Conservation (phyloP, 495 filamentous ascomycete genomes). For the Neurospora sp. region DNA sequence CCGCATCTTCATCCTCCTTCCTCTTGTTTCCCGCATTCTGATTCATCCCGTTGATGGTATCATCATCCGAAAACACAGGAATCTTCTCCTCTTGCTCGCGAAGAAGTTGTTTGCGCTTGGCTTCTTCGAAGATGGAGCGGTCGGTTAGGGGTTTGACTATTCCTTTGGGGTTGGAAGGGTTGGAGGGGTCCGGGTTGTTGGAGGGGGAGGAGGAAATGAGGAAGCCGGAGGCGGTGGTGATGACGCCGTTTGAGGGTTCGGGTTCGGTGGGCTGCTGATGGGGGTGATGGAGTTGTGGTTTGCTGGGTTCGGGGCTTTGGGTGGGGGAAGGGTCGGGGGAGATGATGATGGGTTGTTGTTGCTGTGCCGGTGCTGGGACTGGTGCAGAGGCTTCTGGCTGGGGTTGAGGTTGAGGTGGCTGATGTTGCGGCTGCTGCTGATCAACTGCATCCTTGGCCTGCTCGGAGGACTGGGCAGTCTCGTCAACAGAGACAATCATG, state of each 20-base stretch:
- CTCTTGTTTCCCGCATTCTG: too few species aligned
- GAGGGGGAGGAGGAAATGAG: too few species aligned
- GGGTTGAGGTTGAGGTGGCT: background rate
- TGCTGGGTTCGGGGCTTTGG: background rate
- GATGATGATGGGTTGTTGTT: background rate
- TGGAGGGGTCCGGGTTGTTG: background rate
- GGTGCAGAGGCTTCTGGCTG: background rate
- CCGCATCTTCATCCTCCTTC: conserved; percentile 37
- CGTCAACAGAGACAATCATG: background rate
- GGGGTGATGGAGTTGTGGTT: background rate
- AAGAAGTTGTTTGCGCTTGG: conserved; percentile 19
- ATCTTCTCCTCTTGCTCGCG: conserved; percentile 43
- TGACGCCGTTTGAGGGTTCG: background rate
- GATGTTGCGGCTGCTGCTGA: background rate
- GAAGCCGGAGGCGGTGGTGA: conserved; percentile 1
- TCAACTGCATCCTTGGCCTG: background rate
- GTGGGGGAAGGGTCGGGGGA: background rate
- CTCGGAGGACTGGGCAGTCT: background rate
- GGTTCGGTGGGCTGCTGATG: conserved; percentile 5
- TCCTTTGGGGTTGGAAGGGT: conserved; percentile 9
- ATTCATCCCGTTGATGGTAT: too few species aligned
- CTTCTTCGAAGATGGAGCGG: conserved; percentile 20
- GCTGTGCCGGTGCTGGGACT: background rate
- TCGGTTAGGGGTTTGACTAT: conserved; percentile 9
- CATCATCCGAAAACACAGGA: conserved; percentile 23